Evolutionary conservation across 2,329 filamentous ascomycete genomes (phyloP).

Genomic region (Lecanicillium sp.): DNA sequence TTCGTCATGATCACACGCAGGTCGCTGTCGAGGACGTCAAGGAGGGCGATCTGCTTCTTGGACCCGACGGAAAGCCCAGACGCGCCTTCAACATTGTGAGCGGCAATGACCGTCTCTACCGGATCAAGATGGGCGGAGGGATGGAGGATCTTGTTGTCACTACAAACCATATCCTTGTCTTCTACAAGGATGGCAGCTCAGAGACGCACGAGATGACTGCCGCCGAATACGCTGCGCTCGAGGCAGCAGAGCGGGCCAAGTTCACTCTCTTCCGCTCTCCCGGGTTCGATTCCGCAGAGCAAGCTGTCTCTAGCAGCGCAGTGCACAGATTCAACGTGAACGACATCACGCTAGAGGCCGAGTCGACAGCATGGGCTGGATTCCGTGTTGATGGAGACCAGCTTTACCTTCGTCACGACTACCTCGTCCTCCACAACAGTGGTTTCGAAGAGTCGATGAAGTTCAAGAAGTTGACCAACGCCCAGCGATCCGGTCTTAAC

Average conservation of each 20-base stretch:
- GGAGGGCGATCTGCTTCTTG: conserved; percentile 43
- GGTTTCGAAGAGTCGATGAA: conserved; percentile 71
- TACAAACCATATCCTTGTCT: conserved; percentile 41
- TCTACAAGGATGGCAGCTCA: conserved; percentile 31
- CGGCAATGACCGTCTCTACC: conserved; percentile 41
- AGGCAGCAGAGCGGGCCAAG: conserved; percentile 28
- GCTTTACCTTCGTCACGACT: conserved; percentile 43
- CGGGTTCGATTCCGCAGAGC: conserved; percentile 14
- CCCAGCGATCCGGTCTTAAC: conserved; percentile 91
- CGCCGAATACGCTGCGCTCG: conserved; percentile 35
- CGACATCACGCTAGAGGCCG: conserved; percentile 36
- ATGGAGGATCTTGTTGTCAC: conserved; percentile 45
- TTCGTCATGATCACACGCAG: conserved; percentile 37
- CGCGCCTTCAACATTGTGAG: conserved; percentile 44
- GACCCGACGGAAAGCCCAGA: conserved; percentile 41
- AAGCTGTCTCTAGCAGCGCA: conserved; percentile 14
- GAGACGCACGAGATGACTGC: conserved; percentile 42
- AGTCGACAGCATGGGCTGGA: conserved; percentile 41
- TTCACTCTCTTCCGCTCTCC: conserved; percentile 32
- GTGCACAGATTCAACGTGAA: conserved; percentile 32
- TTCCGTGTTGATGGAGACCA: conserved; percentile 46
- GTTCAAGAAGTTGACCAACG: conserved; percentile 98
- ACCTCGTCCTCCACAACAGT: conserved; percentile 41
- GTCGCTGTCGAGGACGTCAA: conserved; percentile 42
- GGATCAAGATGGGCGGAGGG: conserved; percentile 35